phyloP scores from a whole-genome alignment of 306 rosid genomes.

The Potentilla sterilis region DNA sequence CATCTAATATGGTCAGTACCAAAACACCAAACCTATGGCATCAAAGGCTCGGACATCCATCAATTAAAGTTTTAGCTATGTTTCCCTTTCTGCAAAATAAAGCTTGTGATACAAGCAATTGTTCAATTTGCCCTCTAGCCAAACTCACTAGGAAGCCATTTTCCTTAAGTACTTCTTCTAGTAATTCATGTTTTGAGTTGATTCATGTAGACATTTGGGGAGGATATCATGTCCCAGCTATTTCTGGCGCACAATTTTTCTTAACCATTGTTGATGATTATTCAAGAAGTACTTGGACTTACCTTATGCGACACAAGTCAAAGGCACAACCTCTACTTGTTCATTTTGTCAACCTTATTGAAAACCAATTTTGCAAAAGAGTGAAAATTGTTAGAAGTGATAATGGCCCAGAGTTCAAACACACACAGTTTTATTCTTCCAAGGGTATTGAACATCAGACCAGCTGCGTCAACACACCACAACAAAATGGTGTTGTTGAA shows the following conservation, averaged over 20 bases:
- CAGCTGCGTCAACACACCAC: slow-evolving; percentile 2
- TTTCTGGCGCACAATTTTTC: not conserved
- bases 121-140: not conserved
- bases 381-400: not conserved
- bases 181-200: not conserved
- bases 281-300: not conserved
- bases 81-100: not conserved
- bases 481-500: slow-evolving; percentile 4
- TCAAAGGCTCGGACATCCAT: not conserved
- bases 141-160: not conserved
- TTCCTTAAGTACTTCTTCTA: not conserved
- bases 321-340: not conserved
- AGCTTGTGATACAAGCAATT: not conserved
- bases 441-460: slow-evolving; percentile 12
- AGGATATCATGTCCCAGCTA: not conserved
- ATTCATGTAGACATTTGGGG: slow-evolving; percentile 1
- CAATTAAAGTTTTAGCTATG: not conserved
- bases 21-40: too few species aligned
- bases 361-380: not conserved
- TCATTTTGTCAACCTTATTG: not conserved
- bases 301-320: not conserved
- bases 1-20: too few species aligned
- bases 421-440: not conserved
- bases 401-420: slow-evolving; percentile 11
- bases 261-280: not conserved